A percentile compares a stretch with the other conserved stretches of the same genome.
Evolutionary conservation across 352 stramenopile genomes (phyloP).

Genomic region (Globisporangium takayamanum): DNA sequence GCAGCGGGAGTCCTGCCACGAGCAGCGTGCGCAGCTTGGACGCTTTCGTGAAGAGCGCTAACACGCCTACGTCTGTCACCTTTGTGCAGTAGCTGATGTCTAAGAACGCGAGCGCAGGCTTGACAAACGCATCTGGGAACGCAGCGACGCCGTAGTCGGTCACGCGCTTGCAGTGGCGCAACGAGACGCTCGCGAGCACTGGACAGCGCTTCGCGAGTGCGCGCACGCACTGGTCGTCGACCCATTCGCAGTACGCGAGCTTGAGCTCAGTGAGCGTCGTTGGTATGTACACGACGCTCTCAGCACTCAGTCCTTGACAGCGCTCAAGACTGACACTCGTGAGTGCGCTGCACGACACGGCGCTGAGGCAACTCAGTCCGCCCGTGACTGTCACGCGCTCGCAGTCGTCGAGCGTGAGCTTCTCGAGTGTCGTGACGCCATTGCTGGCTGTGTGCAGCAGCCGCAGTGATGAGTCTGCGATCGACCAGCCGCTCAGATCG

Average conservation of each 20-base stretch:
- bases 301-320: conserved; percentile 16
- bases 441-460: conserved; percentile 13
- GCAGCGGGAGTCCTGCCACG: conserved; percentile 30
- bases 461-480: conserved; percentile 36
- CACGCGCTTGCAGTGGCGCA: conserved; percentile 45
- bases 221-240: conserved; percentile 48
- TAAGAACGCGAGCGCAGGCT: conserved; percentile 27
- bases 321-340: conserved; percentile 14
- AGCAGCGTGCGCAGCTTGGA: conserved; percentile 29
- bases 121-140: conserved; percentile 34
- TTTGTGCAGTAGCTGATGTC: conserved; percentile 51
- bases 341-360: not conserved
- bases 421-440: conserved; percentile 4
- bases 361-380: conserved; percentile 9
- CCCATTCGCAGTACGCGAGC: conserved; percentile 62
- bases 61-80: conserved; percentile 48
- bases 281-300: conserved; percentile 15
- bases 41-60: conserved; percentile 41
- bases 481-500: conserved; percentile 44
- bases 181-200: conserved; percentile 22
- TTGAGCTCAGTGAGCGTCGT: conserved; percentile 33
- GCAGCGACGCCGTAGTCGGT: conserved; percentile 65
- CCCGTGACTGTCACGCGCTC: conserved; percentile 11
- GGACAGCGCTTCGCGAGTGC: conserved; percentile 31
- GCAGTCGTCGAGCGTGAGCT: conserved; percentile 25